Conservation (phyloP, 2,329 filamentous ascomycete species). For the Sordariomycetes sp. region DNA sequence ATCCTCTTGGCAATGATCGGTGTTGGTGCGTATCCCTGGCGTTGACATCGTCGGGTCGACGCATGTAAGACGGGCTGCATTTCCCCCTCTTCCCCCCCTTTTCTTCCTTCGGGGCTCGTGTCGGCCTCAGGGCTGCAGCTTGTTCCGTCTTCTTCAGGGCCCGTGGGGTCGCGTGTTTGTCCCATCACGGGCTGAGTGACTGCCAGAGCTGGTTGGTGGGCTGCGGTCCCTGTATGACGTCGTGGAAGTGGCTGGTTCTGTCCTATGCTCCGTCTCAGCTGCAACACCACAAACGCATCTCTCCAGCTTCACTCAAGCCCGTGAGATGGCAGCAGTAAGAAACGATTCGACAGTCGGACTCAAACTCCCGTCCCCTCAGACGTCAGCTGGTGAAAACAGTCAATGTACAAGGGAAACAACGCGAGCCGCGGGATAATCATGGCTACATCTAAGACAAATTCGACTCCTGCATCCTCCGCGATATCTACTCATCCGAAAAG, state of each 20-base stretch:
- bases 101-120: not conserved
- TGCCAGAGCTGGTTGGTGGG: no score
- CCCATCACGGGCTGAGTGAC: no score
- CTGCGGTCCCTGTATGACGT: no score
- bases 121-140: not conserved
- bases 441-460: not conserved
- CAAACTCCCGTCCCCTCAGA: no score
- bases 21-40: not conserved
- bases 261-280: no score
- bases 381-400: not conserved
- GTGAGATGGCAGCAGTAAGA: no score
- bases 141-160: not conserved
- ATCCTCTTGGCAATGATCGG: not conserved
- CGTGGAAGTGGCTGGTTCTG: no score
- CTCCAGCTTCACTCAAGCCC: no score
- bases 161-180: no score
- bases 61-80: not conserved
- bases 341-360: no score
- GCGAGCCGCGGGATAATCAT: not conserved
- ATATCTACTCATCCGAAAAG: not conserved
- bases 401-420: not conserved
- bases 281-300: no score
- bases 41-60: not conserved
- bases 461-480: not conserved
- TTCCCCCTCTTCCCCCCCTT: not conserved